Conservation (phyloP, 352 stramenopile species). For the Globisporangium nunn region DNA sequence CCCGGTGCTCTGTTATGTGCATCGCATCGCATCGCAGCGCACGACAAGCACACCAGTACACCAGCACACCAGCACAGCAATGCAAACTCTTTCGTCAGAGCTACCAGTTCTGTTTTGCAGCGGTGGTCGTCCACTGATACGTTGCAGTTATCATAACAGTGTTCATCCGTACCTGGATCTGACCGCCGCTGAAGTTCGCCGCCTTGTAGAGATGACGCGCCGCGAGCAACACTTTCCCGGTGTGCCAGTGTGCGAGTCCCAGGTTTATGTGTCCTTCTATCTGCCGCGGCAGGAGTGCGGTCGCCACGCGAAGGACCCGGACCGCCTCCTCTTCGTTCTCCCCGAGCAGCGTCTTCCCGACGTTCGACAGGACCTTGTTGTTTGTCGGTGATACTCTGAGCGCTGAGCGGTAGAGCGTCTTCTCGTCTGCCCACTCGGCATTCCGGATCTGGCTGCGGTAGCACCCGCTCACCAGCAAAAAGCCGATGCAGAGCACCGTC, state of each 20-base stretch:
- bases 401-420: constrained; percentile 47
- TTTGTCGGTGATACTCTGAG: constrained; percentile 53
- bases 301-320: constrained; percentile 24
- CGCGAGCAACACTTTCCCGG: constrained; percentile 20
- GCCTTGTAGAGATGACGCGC: constrained; percentile 51
- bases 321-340: constrained; percentile 30
- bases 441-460: constrained; percentile 49
- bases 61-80: background rate
- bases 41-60: no score
- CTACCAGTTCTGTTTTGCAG: background rate
- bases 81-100: background rate
- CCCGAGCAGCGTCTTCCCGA: constrained; percentile 54
- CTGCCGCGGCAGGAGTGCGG: constrained; percentile 35
- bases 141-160: background rate
- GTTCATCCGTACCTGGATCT: constrained; percentile 8
- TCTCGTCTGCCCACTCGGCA: constrained; percentile 53
- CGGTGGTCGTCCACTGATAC: no score
- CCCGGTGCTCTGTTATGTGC: constrained; percentile 15
- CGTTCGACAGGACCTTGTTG: constrained; percentile 72
- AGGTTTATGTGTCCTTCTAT: constrained; percentile 52
- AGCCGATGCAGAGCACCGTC: constrained; percentile 9
- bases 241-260: constrained; percentile 31
- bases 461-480: constrained; percentile 27
- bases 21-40: no score
- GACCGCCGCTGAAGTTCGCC: constrained; percentile 14